phyloP scores from a whole-genome alignment of 192 early-diverging fungal species.

The Coemansia sp. region DNA sequence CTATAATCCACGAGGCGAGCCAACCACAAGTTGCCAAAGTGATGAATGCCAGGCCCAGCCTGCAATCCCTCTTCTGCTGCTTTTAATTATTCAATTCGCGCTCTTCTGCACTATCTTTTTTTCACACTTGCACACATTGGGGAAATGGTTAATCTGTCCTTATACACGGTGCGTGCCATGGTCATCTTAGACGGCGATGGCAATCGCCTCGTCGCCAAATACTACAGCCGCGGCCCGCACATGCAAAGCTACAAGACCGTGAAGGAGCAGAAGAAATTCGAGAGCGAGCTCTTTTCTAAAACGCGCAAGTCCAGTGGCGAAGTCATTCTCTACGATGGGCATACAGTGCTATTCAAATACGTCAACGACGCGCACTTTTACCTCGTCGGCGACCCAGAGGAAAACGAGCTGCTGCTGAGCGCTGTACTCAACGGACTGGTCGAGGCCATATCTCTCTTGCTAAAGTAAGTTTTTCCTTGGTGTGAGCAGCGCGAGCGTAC shows the following conservation, averaged over 20 bases:
- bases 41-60: no score
- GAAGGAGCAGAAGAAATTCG: slow-evolving; percentile 90
- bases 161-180: slow-evolving; percentile 86
- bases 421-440: slow-evolving; percentile 76
- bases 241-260: slow-evolving; percentile 31
- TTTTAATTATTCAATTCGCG: neutral
- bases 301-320: slow-evolving; percentile 80
- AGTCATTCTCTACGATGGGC: slow-evolving; percentile 91
- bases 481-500: neutral
- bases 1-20: no score
- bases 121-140: neutral
- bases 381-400: slow-evolving; percentile 83
- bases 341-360: slow-evolving; percentile 84
- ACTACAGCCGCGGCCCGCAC: slow-evolving; percentile 61
- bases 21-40: no score
- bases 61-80: no score
- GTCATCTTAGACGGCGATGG: slow-evolving; percentile 91
- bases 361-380: slow-evolving; percentile 89
- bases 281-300: slow-evolving; percentile 89
- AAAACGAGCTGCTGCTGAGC: slow-evolving; percentile 90
- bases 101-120: neutral
- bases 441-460: slow-evolving; percentile 79
- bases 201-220: slow-evolving; percentile 90
- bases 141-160: slow-evolving; percentile 75
- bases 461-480: slow-evolving; percentile 66